Percentiles rank a stretch among this genome's conserved stretches.
Conservation (phyloP, 169 alveolate species). For the Plasmodium gaboni region DNA sequence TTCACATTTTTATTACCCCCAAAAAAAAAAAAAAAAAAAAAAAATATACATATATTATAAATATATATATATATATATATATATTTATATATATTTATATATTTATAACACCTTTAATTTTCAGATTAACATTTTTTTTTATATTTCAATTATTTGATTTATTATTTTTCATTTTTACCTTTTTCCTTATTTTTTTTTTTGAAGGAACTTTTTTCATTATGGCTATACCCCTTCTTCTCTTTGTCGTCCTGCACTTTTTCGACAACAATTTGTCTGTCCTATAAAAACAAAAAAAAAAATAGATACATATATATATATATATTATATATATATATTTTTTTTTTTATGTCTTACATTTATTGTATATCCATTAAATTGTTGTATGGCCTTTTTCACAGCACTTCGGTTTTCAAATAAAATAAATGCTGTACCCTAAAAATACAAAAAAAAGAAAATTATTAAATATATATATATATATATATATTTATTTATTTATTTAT, state of each 20-base stretch:
- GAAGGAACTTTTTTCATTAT: conserved; percentile 21
- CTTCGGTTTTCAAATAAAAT: conserved; percentile 33
- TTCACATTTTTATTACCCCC: conserved; percentile 1
- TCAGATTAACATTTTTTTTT: no score
- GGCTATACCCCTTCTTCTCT: not conserved
- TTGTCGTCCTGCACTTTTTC: conserved; percentile 14
- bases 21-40: conserved; percentile 2
- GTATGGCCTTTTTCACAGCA: conserved; percentile 60
- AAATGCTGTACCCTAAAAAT: conserved; percentile 37
- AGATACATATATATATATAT: no score
- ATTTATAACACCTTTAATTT: not conserved
- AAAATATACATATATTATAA: not conserved
- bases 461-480: no score
- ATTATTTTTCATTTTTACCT: not conserved
- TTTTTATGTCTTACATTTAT: conserved; percentile 24
- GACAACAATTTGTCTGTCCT: conserved; percentile 41
- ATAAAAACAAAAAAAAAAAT: not conserved
- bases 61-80: not conserved
- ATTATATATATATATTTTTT: not conserved
- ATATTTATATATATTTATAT: not conserved
- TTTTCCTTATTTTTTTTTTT: not conserved
- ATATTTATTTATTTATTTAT: not conserved
- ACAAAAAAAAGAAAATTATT: not conserved
- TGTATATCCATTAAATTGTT: conserved; percentile 37
- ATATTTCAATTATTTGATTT: no score